These are phyloP conservation scores for Salix exigua DNA, from an alignment of 345 rosid species.

Conservation along the genomic window DNA sequence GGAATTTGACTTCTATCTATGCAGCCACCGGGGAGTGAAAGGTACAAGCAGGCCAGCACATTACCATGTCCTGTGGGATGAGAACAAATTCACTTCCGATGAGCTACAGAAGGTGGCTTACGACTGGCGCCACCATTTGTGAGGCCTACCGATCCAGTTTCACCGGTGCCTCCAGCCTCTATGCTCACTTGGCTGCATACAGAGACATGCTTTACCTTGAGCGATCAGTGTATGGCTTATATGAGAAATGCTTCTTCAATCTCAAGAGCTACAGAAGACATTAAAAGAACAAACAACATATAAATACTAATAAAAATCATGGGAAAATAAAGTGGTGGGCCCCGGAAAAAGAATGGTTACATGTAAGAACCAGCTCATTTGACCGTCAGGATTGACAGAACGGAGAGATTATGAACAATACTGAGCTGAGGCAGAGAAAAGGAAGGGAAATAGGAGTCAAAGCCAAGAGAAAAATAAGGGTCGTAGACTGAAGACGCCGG, in stretches of 20 bases:
- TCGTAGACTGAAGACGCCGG: too few species aligned
- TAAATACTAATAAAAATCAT: too few species aligned
- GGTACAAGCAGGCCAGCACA: constrained; percentile 95
- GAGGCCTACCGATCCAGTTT: constrained; percentile 91
- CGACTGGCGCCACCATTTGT: constrained; percentile 79
- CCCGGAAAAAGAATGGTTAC: too few species aligned
- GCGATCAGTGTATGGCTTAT: constrained; percentile 43
- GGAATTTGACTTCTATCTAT: constrained; percentile 89
- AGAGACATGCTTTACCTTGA: constrained; percentile 73
- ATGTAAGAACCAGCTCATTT: too few species aligned
- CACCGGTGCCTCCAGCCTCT: constrained; percentile 21
- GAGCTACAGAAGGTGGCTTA: constrained; percentile 85
- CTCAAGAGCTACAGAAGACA: constrained; percentile 33
- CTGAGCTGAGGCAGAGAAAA: too few species aligned
- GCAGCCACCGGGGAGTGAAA: constrained; percentile 86
- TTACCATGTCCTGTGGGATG: constrained; percentile 84
- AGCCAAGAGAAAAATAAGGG: too few species aligned
- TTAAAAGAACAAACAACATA: too few species aligned
- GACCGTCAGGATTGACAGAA: too few species aligned
- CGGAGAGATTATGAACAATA: too few species aligned
- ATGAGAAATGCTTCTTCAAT: constrained; percentile 39
- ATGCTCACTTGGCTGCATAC: too few species aligned
- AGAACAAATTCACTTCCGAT: constrained; percentile 83
- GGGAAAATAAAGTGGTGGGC: too few species aligned
- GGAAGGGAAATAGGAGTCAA: too few species aligned